These are phyloP conservation scores for Xerophyta viscosa DNA, from an alignment of 106 monocot genomes.

Conservation along the genomic window DNA sequence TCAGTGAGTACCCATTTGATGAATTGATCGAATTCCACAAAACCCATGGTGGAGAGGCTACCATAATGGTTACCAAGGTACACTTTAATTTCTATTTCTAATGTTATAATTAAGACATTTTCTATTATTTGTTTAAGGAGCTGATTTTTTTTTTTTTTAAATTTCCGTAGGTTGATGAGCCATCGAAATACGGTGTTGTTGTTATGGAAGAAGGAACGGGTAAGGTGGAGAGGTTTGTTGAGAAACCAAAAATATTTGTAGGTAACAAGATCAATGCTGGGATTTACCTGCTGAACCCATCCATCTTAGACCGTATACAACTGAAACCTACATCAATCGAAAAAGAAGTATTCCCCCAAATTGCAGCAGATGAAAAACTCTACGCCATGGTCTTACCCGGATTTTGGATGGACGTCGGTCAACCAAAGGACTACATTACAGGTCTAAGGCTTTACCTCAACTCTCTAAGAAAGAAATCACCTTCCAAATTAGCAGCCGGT, in stretches of 20 bases:
- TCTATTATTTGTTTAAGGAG: too few species aligned
- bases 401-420: slow-evolving; percentile 70
- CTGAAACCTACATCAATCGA: slow-evolving; percentile 60
- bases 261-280: slow-evolving; percentile 77
- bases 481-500: slow-evolving; percentile 28
- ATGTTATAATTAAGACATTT: too few species aligned
- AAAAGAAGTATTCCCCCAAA: slow-evolving; percentile 53
- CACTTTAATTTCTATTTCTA: too few species aligned
- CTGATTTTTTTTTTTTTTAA: too few species aligned
- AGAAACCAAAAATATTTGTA: slow-evolving; percentile 70
- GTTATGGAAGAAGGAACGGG: slow-evolving; percentile 70
- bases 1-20: slow-evolving; percentile 56
- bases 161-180: slow-evolving; percentile 79
- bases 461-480: slow-evolving; percentile 40
- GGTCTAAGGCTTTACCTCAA: slow-evolving; percentile 50
- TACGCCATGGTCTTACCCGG: slow-evolving; percentile 61
- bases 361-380: slow-evolving; percentile 39
- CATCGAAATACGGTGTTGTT: slow-evolving; percentile 88
- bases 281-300: slow-evolving; percentile 55
- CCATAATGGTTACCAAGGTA: slow-evolving; percentile 72
- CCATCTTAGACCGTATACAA: slow-evolving; percentile 47
- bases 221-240: slow-evolving; percentile 74
- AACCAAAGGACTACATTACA: slow-evolving; percentile 57
- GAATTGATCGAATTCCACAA: slow-evolving; percentile 60
- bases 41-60: slow-evolving; percentile 51